Percentiles rank a stretch among this genome's conserved stretches.
phyloP scores from a whole-genome alignment of 192 early-diverging fungal genomes.

The Phlyctochytrium bullatum region DNA sequence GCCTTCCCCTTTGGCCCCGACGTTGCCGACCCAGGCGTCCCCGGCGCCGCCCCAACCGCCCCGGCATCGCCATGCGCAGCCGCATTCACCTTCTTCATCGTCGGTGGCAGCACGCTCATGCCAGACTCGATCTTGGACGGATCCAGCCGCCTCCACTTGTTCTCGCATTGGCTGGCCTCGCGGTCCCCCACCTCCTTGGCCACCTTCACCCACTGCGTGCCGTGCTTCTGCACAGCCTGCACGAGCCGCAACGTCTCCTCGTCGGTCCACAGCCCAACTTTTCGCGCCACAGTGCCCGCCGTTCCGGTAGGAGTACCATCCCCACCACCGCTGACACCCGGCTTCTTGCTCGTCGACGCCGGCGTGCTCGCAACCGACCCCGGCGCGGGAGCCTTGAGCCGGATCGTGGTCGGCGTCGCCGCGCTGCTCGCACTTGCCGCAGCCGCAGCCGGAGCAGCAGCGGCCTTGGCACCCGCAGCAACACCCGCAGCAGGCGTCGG shows the following conservation, averaged over 20 bases:
- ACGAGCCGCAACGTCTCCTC: not conserved
- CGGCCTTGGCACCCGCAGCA: not conserved
- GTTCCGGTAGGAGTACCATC: too few species aligned
- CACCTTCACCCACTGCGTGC: not conserved
- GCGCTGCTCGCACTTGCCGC: not conserved
- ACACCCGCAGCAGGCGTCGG: too few species aligned
- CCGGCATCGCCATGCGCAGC: conserved; percentile 7
- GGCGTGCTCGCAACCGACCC: not conserved
- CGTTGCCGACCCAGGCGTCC: too few species aligned
- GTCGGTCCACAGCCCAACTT: not conserved
- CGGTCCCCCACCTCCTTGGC: not conserved
- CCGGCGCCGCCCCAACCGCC: too few species aligned
- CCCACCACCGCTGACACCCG: too few species aligned
- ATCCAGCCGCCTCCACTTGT: conserved; percentile 1
- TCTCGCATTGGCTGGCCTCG: not conserved
- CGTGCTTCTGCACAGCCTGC: not conserved
- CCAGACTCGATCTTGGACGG: not conserved
- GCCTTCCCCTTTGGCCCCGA: too few species aligned
- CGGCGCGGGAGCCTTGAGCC: not conserved
- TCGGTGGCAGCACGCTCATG: not conserved
- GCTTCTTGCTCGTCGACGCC: not conserved
- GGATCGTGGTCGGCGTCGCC: not conserved
- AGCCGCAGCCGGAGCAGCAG: not conserved
- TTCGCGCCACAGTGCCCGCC: not conserved
- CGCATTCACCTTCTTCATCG: not conserved